A percentile compares a stretch with the other conserved stretches of the same genome.
These are phyloP conservation scores for Rhizoclosmatium globosum DNA, from an alignment of 192 early-diverging fungal species.

Conservation along the genomic window DNA sequence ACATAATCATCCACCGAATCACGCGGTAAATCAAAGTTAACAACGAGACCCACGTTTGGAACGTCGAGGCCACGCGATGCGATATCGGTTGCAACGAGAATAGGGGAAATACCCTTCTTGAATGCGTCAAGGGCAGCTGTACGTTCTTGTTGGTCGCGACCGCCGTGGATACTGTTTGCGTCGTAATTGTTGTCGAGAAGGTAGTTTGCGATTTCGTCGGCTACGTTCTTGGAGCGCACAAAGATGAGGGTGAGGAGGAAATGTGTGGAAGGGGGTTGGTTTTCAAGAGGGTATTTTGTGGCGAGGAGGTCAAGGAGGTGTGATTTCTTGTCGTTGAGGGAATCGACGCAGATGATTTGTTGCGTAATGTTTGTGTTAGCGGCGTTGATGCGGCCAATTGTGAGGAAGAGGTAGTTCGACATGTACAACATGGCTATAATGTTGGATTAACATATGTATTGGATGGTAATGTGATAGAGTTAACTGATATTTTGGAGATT, in stretches of 20 bases:
- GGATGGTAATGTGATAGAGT: too few species aligned
- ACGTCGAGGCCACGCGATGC: constrained; percentile 87
- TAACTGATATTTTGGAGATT: constrained; percentile 45
- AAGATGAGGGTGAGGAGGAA: constrained; percentile 80
- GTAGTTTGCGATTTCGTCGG: constrained; percentile 74
- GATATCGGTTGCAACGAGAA: constrained; percentile 90
- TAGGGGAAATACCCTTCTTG: constrained; percentile 64
- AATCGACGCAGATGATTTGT: constrained; percentile 81
- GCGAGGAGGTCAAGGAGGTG: constrained; percentile 83
- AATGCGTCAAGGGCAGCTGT: constrained; percentile 76
- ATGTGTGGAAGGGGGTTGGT: constrained; percentile 15
- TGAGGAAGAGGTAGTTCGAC: constrained; percentile 68
- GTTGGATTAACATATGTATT: neutral
- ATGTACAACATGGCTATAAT: constrained; percentile 80
- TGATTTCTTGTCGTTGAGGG: constrained; percentile 57
- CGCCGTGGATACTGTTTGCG: constrained; percentile 88
- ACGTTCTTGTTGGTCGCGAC: constrained; percentile 88
- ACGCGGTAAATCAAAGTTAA: constrained; percentile 91
- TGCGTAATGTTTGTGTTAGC: constrained; percentile 89
- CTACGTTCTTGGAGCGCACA: constrained; percentile 89
- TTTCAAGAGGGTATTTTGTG: neutral
- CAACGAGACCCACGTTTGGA: constrained; percentile 54
- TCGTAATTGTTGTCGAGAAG: constrained; percentile 71
- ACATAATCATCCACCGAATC: constrained; percentile 91
- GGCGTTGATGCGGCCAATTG: constrained; percentile 89